Base-by-base conservation (phyloP, 2,329 filamentous ascomycete genomes). In the Cladophialophora psammophila region DNA sequence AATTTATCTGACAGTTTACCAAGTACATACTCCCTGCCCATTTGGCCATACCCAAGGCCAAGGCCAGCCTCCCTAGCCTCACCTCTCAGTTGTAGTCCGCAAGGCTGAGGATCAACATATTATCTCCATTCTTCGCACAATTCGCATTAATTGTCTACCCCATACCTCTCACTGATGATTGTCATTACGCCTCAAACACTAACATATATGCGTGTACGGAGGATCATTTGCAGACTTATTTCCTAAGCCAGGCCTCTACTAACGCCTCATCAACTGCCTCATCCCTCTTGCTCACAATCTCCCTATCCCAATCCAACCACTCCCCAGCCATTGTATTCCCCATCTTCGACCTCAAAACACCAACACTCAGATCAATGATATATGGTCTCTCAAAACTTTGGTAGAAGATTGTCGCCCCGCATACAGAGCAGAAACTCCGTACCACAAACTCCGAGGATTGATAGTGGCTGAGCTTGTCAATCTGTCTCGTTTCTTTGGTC, bases 401-500 rank as follows among this genome's bases (percentile, higher is more conserved):
- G 84, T 86, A 91, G 72, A 90, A 90, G 1, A 88, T 81, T 0
- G 83, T 88, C 0, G 90, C 88, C 1, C 89, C 89, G 72, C 90
- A 92, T 0, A 62, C 73, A 1, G 77, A 76, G 74, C 89, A 91
- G 73, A 90, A 91, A 52, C 88, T 86, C 18, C 89, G 82, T 55
- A 80, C 77, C 3, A 88, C 84, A 0, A 80, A 82, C 0, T 80
- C 75, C 7, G 75, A 87, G 20, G 86, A 90, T 10, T 80, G 74
- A 73, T 89, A 90, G 9, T 74, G 78, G 59, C 81, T 81, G 65
- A 88, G 75, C 35, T 50, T 64, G 52, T 54, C 60, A 20, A 71
- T 54, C 35, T 68, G 65, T 10, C 8, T 20, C 3, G 55, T 57
- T 8, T 64, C 60, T 31, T 68, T 64, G 0, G 83, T 82, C 0